Conservation (phyloP, 2,329 filamentous ascomycete species). For the Hymenoscyphus fraxineus region DNA sequence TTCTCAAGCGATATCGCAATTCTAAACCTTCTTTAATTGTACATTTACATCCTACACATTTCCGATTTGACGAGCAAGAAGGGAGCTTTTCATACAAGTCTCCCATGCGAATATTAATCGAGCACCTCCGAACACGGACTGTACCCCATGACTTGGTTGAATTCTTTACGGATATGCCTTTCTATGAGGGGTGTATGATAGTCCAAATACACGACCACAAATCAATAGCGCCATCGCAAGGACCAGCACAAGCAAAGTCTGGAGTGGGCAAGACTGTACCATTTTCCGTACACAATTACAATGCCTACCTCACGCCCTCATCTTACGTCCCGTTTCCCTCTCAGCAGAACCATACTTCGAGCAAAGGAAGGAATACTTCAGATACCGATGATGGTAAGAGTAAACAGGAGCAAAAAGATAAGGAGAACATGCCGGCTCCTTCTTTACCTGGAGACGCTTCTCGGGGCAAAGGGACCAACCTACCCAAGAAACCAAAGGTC, state of each 20-base stretch:
- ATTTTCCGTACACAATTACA: conserved; percentile 91
- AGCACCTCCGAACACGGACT: conserved; percentile 72
- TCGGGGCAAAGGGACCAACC: conserved; percentile 38
- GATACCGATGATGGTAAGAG: conserved; percentile 28
- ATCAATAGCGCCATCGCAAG: conserved; percentile 58
- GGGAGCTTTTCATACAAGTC: conserved; percentile 89
- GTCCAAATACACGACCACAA: conserved; percentile 91
- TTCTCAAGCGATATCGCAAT: conserved; percentile 74
- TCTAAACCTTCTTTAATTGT: conserved; percentile 78
- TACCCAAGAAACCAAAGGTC: conserved; percentile 58
- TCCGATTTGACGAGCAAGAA: conserved; percentile 90
- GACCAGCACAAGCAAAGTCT: conserved; percentile 49
- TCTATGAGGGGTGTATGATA: conserved; percentile 94
- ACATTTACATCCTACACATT: conserved; percentile 80
- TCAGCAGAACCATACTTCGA: conserved; percentile 35
- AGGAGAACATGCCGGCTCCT: conserved; percentile 55
- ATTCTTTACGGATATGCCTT: conserved; percentile 71
- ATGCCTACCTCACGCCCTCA: conserved; percentile 84
- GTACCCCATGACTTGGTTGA: conserved; percentile 86
- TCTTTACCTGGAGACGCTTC: conserved; percentile 45
- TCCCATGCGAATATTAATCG: conserved; percentile 75
- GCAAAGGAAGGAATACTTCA: conserved; percentile 32
- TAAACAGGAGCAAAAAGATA: conserved; percentile 45
- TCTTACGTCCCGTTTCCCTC: conserved; percentile 74
- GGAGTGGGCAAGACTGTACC: conserved; percentile 60